Base-by-base conservation (phyloP, 345 rosid genomes). In the Ailanthus altissimus region DNA sequence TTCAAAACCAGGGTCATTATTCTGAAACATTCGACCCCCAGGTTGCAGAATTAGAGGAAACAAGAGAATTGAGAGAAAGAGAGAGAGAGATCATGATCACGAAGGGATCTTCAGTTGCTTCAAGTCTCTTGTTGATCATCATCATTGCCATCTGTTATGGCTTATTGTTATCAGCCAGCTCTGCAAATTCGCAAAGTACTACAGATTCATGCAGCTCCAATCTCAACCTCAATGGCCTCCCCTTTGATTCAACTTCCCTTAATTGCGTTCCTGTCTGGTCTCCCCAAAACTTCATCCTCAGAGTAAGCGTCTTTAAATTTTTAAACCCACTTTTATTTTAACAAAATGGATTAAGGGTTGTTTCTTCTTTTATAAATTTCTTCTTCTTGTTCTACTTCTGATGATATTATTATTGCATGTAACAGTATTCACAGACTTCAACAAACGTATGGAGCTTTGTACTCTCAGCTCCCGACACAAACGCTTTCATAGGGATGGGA, bases 401-500 rank as follows among this genome's bases (percentile, higher is more conserved):
- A 56, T n/a, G 60, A 42, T 40, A 40, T 2, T 61, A 0, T 20
- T 71, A 5, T 61, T 5, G 65, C 9, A 9, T 72, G 26, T 32
- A 1, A 32, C 88, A 94, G 97, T 94, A 88, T 79, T 70, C 43
- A 9, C 84, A 78, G 66, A 82, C 84, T 5, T 74, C 74, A 0
- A 2, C 85, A 0, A 77, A 83, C 59, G 43, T 84, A 57, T 94
- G 98, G 98, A 94, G 86, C 75, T 94, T 92, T 71, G 86, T 92
- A n/a, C 85, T 92, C 2, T 94, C 97, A 11, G 82, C 92, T 0
- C 94, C 90, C 0, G 83, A 80, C 50, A 25, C 85, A 5, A 81
- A 77, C 56, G 72, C 86, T 9, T 93, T 50, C 74, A 58, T 91
- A 10, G 98, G 85, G 4, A 87, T 93, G 51, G 98, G 98, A 54